Base-by-base conservation (phyloP, 805 yeast genomes). In the Pichia kluyveri region DNA sequence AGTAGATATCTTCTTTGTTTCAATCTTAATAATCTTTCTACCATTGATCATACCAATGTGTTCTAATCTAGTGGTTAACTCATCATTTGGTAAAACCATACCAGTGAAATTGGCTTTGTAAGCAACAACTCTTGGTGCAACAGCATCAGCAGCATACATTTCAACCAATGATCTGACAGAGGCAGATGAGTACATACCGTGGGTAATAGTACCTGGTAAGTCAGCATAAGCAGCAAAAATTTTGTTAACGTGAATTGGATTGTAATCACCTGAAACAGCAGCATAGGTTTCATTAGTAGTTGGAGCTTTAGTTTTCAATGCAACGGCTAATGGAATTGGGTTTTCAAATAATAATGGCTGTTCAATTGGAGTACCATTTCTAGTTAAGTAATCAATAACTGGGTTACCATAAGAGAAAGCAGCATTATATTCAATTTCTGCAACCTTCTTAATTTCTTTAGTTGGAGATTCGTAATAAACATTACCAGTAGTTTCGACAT, bases 41-140 rank as follows among this genome's bases (percentile, higher is more conserved):
- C 99, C 99, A 61, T 91, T 93, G 64, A 93, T 88, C 99, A 93
- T 93, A 72, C 98, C 99, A 68, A 87, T 79, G 63, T 95, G 99
- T 70, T 90, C 96, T 59, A 93, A 77, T 54, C 82, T 80, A 39
- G 97, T 89, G 55, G 82, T 81, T 61, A 93, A 78, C 54, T 78
- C 82, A 64, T 91, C 95, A 68, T 91, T 91, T 59, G 99, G 99
- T 61, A 93, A 77, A 44, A 93, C 98, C 99, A 93, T 93, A 58
- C 96, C 96, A 45, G 85, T 88, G 65, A 93, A 93, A 60, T 76
- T 77, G 63, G 96, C 88, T 68, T 79, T 80, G 80, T 83, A 93
- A 42, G 95, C 97, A 66, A 96, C 81, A 51, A 95, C 97, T 72
- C 99, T 87, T 42, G 90, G 80, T 50, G 96, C 93, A 59, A 87